Conservation (phyloP, 139 green algal genomes). For the Dunaliella primolecta region DNA sequence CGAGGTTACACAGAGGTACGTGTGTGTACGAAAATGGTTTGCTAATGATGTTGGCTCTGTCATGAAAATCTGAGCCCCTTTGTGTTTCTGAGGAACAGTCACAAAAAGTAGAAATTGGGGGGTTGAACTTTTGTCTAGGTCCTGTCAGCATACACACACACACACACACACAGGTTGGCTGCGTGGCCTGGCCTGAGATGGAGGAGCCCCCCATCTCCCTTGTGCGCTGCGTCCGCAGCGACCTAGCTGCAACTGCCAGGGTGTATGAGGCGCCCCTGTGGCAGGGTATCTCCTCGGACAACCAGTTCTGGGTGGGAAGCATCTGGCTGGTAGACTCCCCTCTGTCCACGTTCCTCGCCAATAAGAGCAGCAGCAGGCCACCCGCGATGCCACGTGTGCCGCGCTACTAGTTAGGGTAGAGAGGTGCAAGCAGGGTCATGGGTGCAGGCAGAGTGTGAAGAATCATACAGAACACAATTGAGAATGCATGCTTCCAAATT, state of each 20-base stretch:
- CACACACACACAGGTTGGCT: slow-evolving; percentile 49
- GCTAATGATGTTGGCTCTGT: too few relatives aligned
- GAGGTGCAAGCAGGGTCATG: too few relatives aligned
- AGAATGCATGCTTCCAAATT: too few relatives aligned
- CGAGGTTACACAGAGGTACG: slow-evolving; percentile 10
- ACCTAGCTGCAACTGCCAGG: slow-evolving; percentile 37
- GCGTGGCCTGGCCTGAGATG: slow-evolving; percentile 63
- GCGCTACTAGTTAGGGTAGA: not conserved
- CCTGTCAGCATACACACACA: not conserved
- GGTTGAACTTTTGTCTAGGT: too few relatives aligned
- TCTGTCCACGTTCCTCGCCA: slow-evolving; percentile 57
- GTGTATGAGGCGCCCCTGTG: slow-evolving; percentile 67
- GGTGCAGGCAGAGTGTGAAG: too few relatives aligned
- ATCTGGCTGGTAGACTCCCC: slow-evolving; percentile 73
- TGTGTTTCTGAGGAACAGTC: too few relatives aligned
- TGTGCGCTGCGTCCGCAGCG: slow-evolving; percentile 61
- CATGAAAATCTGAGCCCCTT: too few relatives aligned
- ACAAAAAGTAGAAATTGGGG: too few relatives aligned
- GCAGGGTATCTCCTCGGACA: slow-evolving; percentile 50
- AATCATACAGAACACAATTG: too few relatives aligned
- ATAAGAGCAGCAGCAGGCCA: not conserved
- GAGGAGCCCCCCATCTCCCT: slow-evolving; percentile 55
- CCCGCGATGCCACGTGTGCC: not conserved
- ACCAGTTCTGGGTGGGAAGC: slow-evolving; percentile 66
- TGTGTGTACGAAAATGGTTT: not conserved